These are phyloP conservation scores for Chytriomyces sp. DNA, from an alignment of 192 early-diverging fungal genomes.

Conservation along the genomic window DNA sequence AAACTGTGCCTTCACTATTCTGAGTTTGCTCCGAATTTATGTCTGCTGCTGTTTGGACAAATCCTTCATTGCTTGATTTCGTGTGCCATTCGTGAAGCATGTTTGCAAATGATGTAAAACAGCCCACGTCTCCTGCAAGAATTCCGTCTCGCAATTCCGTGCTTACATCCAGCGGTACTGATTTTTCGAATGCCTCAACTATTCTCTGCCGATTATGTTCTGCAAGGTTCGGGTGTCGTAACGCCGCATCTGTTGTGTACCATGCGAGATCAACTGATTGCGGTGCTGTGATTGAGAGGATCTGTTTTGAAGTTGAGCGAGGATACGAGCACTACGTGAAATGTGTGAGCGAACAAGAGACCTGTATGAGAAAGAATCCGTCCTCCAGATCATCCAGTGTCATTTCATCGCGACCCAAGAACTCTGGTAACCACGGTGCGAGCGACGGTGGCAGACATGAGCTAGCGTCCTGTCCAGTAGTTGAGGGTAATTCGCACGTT, in stretches of 20 bases:
- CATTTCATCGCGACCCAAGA: constrained; percentile 42
- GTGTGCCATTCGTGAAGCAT: constrained; percentile 15
- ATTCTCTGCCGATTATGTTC: constrained; percentile 16
- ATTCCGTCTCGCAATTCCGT: background rate
- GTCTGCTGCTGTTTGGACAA: background rate
- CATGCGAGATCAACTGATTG: constrained; percentile 44
- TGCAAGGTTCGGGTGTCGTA: constrained; percentile 27
- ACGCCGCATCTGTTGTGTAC: constrained; percentile 49
- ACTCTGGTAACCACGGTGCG: constrained; percentile 38
- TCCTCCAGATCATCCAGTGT: constrained; percentile 42
- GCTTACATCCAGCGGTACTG: background rate
- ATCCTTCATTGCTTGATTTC: background rate
- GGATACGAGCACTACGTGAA: background rate
- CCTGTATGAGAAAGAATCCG: constrained; percentile 53
- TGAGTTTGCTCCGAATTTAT: background rate
- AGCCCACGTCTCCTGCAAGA: background rate
- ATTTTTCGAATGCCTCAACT: background rate
- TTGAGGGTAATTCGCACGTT: too few species aligned
- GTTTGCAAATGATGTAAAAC: background rate
- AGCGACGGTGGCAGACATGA: background rate
- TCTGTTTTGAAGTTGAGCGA: constrained; percentile 9
- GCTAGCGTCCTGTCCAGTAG: too few species aligned
- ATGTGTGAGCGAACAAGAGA: background rate
- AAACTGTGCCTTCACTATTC: constrained; percentile 2
- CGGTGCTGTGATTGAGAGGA: constrained; percentile 48